Evolutionary conservation across 495 filamentous ascomycete genomes (phyloP).

Genomic region (Tuber magnatum): DNA sequence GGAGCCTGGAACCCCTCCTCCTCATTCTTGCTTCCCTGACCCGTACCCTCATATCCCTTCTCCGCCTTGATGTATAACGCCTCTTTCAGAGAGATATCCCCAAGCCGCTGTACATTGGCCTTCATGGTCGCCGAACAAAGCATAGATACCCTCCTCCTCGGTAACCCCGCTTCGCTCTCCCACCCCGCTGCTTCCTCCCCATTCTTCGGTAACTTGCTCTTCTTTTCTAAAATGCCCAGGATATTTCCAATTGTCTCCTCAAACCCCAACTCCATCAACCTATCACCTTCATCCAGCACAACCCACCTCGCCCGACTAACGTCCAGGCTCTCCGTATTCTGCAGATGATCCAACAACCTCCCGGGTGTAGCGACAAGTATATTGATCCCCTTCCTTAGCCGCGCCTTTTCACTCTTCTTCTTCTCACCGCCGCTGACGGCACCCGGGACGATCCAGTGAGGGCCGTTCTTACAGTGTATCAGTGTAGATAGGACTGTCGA

Average conservation of each 20-base stretch:
- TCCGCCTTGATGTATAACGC: slow-evolving; percentile 78
- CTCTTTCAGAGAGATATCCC: slow-evolving; percentile 90
- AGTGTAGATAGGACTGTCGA: slow-evolving; percentile 72
- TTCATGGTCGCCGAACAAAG: slow-evolving; percentile 96
- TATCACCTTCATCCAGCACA: slow-evolving; percentile 88
- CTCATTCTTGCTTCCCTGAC: slow-evolving; percentile 43
- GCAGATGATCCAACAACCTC: slow-evolving; percentile 78
- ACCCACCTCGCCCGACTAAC: slow-evolving; percentile 88
- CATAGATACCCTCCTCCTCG: slow-evolving; percentile 71
- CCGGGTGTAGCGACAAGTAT: slow-evolving; percentile 93
- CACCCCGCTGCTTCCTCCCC: slow-evolving; percentile 41
- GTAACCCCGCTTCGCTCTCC: slow-evolving; percentile 51
- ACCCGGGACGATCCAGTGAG: slow-evolving; percentile 77
- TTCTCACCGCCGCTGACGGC: slow-evolving; percentile 94
- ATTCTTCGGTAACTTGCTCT: slow-evolving; percentile 51
- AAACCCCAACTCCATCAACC: slow-evolving; percentile 94
- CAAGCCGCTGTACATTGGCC: slow-evolving; percentile 83
- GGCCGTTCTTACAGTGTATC: slow-evolving; percentile 61
- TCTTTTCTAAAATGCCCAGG: slow-evolving; percentile 69
- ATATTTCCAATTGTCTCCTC: slow-evolving; percentile 66
- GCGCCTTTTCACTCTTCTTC: slow-evolving; percentile 92
- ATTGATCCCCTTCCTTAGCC: slow-evolving; percentile 85
- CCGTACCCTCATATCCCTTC: slow-evolving; percentile 47
- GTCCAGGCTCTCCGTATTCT: slow-evolving; percentile 81
- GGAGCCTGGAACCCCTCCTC: slow-evolving; percentile 70